Evolutionary conservation across 257 asterid genomes (phyloP), one percentile per base, ranked within the genome.

Genomic region (Solanum etuberosum): DNA sequence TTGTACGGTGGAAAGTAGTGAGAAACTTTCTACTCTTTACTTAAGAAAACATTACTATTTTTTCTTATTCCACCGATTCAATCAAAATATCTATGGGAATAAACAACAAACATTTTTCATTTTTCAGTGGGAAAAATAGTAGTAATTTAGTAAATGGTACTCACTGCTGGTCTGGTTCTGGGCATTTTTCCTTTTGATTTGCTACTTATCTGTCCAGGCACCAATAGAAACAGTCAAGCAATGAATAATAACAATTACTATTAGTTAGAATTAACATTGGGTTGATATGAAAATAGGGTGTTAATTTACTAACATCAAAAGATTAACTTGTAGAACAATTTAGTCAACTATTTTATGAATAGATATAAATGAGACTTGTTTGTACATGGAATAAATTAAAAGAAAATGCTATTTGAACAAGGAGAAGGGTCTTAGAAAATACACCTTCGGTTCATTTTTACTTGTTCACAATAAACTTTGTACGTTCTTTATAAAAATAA

Each of bases 141-240:
- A 6, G 4, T 48, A n/a, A 70, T 48, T 43, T 37, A 7, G 13
- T 63, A 72, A 37, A 40, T 6, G 35, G 72, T 43, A 88, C 94
- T 88, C 38, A 93, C 95, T 1, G 94, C 88, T 88, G 96, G 96
- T 83, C 84, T 93, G 65, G 92, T 90, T 86, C 86, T 90, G 38
- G 94, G 91, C 92, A 93, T 89, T 71, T 85, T 86, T 83, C 88
- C 84, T 23, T 48, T 71, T 21, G 87, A 84, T 71, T 37, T 90
- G 13, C 86, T 57, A n/a, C 86, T 43, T 40, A 11, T 72, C 92
- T 89, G 91, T 23, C 48, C 29, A 43, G 23, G 68, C 84, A 78
- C 25, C 63, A 86, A n/a, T 4, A 72, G 8, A 51, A 68, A 31
- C 43, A 16, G 14, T 72, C 21, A 63, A 83, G 23, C 65, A 63